These are phyloP conservation scores for Auriscalpium microsporum DNA, from an alignment of 768 basidiomycete genomes.

Conservation along the genomic window DNA sequence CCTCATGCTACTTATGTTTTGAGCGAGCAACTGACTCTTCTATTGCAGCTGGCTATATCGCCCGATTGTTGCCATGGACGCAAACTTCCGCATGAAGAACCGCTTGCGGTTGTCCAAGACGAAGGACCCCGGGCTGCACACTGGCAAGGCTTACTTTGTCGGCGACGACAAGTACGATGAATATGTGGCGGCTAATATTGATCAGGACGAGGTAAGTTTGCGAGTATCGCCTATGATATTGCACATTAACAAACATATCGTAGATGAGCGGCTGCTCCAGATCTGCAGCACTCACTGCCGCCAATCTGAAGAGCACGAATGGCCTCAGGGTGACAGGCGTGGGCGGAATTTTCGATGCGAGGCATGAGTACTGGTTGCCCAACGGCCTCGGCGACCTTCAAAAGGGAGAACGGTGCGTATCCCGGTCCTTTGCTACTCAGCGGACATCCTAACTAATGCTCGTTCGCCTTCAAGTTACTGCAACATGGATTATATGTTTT, in stretches of 20 bases:
- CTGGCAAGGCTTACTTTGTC: neutral
- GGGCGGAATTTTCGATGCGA: neutral
- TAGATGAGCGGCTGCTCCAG: neutral
- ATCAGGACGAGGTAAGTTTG: neutral
- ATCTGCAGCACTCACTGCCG: neutral
- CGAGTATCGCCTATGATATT: neutral
- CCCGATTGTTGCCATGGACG: neutral
- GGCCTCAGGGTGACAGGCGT: neutral
- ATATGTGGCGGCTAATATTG: neutral
- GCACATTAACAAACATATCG: neutral
- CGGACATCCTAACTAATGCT: neutral
- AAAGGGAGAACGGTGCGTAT: neutral
- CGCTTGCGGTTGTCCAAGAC: neutral
- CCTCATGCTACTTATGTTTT: neutral
- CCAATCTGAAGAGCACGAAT: neutral
- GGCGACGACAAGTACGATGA: neutral
- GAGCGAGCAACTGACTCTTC: neutral
- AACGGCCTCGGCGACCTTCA: neutral
- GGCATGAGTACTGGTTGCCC: neutral
- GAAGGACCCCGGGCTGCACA: neutral
- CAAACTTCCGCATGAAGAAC: neutral
- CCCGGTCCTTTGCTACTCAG: neutral
- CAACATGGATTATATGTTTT: neutral
- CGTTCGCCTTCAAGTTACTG: neutral
- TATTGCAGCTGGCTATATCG: neutral